These are phyloP conservation scores for Botrytis elliptica DNA, from an alignment of 2,329 filamentous ascomycete species.

Conservation along the genomic window DNA sequence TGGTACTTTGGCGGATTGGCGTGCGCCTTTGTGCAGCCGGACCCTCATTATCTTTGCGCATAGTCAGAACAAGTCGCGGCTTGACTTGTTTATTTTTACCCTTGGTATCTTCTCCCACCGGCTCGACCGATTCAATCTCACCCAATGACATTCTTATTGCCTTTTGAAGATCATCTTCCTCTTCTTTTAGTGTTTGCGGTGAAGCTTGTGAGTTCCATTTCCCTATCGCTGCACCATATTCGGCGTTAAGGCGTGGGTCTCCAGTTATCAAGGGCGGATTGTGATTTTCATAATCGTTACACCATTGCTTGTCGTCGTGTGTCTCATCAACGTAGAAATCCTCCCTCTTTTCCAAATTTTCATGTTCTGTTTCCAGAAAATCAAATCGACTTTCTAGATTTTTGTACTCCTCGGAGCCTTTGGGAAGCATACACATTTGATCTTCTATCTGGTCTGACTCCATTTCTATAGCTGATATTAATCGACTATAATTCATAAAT, in stretches of 20 bases:
- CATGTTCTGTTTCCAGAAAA: neutral
- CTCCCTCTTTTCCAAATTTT: neutral
- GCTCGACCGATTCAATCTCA: neutral
- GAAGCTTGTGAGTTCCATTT: neutral
- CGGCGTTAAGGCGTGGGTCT: neutral
- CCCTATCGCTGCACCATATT: neutral
- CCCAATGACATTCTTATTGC: neutral
- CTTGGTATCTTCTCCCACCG: neutral
- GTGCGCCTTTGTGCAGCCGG: neutral
- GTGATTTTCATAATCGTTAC: neutral
- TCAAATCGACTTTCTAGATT: neutral
- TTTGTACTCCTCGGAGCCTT: neutral
- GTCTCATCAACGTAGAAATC: neutral
- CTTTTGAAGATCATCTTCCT: neutral
- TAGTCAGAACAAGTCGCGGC: too few species aligned
- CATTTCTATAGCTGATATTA: neutral
- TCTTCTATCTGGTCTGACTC: neutral
- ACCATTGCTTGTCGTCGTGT: neutral
- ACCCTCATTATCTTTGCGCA: neutral
- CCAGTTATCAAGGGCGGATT: neutral
- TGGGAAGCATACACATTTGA: neutral
- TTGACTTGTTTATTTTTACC: neutral
- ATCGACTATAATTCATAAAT: neutral
- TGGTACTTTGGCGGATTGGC: neutral
- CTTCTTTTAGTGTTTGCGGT: neutral